These are phyloP conservation scores for maize (Zea mays) DNA, from an alignment of 176 grass and related monocot species.

Conservation along the genomic window Zm-B73-REFERENCE-NAM-5.0 NC_050100.1:70768001-70768500, in stretches of 20 bases:
- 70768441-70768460: not conserved
- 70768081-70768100: slow-evolving; percentile 83
- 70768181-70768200: slow-evolving; percentile 77
- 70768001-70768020: slow-evolving; percentile 38
- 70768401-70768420: not conserved
- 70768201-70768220: slow-evolving; percentile 79
- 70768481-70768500: not conserved
- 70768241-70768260: slow-evolving; percentile 76
- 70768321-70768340: not conserved
- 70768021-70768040: slow-evolving; percentile 70
- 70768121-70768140: slow-evolving; percentile 83
- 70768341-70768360: slow-evolving; percentile 28
- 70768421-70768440: not conserved
- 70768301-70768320: slow-evolving; percentile 34
- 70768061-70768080: slow-evolving; percentile 66
- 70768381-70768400: slow-evolving; percentile 5
- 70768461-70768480: not conserved
- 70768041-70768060: slow-evolving; percentile 57
- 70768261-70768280: slow-evolving; percentile 85
- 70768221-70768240: slow-evolving; percentile 57
- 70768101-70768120: slow-evolving; percentile 85
- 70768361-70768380: slow-evolving; percentile 18
- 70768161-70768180: slow-evolving; percentile 83
- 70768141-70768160: slow-evolving; percentile 87
- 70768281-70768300: slow-evolving; percentile 75